Percentiles rank a stretch among this genome's conserved stretches.
phyloP scores from a whole-genome alignment of 805 yeast genomes.

The Kluyveromyces siamensis region DNA sequence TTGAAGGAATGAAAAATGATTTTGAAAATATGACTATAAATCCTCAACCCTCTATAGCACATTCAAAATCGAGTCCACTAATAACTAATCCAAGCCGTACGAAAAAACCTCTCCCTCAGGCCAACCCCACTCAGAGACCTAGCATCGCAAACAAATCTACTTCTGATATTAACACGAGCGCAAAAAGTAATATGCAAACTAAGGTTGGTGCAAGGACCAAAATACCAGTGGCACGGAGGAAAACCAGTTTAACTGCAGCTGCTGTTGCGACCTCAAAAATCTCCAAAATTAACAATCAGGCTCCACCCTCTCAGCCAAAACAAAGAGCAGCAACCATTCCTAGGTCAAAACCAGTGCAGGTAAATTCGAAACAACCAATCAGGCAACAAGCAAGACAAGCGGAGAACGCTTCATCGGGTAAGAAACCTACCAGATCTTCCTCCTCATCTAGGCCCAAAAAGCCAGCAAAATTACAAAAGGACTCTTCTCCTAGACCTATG shows the following conservation, averaged over 20 bases:
- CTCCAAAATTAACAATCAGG: background rate
- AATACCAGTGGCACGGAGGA: background rate
- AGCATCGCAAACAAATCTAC: background rate
- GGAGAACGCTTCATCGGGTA: background rate
- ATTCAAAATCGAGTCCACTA: slow-evolving; percentile 15
- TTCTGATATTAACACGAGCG: background rate
- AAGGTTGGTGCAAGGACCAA: background rate
- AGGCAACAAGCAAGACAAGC: background rate
- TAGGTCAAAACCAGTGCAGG: background rate
- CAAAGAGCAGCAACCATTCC: background rate
- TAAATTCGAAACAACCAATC: background rate
- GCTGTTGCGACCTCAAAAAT: background rate
- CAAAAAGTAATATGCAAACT: background rate
- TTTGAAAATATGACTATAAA: slow-evolving; percentile 5
- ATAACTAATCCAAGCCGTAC: background rate
- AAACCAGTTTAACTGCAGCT: background rate
- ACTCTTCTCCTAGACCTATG: background rate
- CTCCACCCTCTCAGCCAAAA: background rate
- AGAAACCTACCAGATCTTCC: background rate
- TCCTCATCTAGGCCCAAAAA: background rate
- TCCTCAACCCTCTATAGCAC: slow-evolving; percentile 5
- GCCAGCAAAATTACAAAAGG: background rate
- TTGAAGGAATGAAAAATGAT: slow-evolving; percentile 9
- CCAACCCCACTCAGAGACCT: background rate
- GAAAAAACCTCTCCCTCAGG: background rate